These are phyloP conservation scores for Dendrobium catenatum DNA, from an alignment of 106 monocot species.

Conservation along the genomic window DNA sequence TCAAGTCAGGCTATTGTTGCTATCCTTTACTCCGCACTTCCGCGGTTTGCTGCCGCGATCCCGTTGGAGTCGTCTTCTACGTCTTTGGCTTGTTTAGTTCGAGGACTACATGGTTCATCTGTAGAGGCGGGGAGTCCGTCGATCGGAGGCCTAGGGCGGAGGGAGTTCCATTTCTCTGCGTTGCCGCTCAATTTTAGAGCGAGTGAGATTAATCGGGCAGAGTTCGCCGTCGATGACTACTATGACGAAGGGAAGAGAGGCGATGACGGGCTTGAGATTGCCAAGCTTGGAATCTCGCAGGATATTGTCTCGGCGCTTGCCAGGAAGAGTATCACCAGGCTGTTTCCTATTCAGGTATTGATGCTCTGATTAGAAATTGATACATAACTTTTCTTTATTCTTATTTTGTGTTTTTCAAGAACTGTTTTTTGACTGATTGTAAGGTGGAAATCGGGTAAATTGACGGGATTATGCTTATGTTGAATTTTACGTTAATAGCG, in stretches of 20 bases:
- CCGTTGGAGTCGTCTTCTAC: neutral
- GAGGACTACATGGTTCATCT: neutral
- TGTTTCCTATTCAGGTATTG: conserved; percentile 90
- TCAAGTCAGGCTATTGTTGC: conserved; percentile 22
- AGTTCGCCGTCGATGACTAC: conserved; percentile 46
- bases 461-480: neutral
- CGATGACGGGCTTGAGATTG: conserved; percentile 81
- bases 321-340: conserved; percentile 65
- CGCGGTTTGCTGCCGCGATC: neutral
- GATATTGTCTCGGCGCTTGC: conserved; percentile 55
- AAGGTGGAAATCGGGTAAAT: neutral
- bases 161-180: conserved; percentile 44
- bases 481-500: neutral
- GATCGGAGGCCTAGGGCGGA: neutral
- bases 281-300: conserved; percentile 63
- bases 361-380: neutral
- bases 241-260: conserved; percentile 43
- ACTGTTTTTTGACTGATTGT: neutral
- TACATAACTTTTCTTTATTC: neutral
- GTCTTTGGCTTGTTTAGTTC: neutral
- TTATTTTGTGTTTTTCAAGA: neutral
- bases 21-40: conserved; percentile 17
- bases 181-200: conserved; percentile 38
- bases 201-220: conserved; percentile 35
- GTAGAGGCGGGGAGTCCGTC: neutral